Conservation (phyloP, 352 stramenopile species). For the Globisporangium abappressorium region DNA sequence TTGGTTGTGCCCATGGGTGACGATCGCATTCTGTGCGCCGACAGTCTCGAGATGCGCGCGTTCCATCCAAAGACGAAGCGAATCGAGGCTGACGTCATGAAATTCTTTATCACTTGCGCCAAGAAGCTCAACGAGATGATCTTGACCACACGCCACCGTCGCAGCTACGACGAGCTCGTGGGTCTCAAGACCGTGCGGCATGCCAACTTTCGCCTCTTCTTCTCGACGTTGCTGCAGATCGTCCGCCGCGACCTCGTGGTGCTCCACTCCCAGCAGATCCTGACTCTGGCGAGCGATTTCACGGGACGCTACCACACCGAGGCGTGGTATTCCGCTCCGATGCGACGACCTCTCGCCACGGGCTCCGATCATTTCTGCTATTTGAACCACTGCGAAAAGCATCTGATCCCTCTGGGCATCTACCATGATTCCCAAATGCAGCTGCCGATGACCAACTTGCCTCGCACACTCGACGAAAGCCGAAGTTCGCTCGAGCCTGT, state of each 20-base stretch:
- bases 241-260: slow-evolving; percentile 47
- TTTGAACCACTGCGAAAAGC: slow-evolving; percentile 34
- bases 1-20: slow-evolving; percentile 45
- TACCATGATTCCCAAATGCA: slow-evolving; percentile 43
- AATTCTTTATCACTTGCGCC: slow-evolving; percentile 40
- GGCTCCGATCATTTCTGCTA: slow-evolving; percentile 53
- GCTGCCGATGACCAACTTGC: slow-evolving; percentile 76
- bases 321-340: slow-evolving; percentile 46
- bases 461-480: slow-evolving; percentile 56
- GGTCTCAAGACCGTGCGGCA: slow-evolving; percentile 32
- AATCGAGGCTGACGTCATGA: slow-evolving; percentile 55
- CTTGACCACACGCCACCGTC: slow-evolving; percentile 31
- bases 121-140: slow-evolving; percentile 36
- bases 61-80: slow-evolving; percentile 31
- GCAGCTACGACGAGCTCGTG: slow-evolving; percentile 47
- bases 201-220: slow-evolving; percentile 36
- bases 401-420: slow-evolving; percentile 35
- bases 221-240: slow-evolving; percentile 33
- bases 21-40: slow-evolving; percentile 49
- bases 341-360: slow-evolving; percentile 26
- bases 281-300: slow-evolving; percentile 65
- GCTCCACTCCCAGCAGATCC: slow-evolving; percentile 66
- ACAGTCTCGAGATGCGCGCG: slow-evolving; percentile 51
- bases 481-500: slow-evolving; percentile 35
- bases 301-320: slow-evolving; percentile 46